Evolutionary conservation across 345 rosid genomes (phyloP).

Genomic region (Triadica sebifera): DNA sequence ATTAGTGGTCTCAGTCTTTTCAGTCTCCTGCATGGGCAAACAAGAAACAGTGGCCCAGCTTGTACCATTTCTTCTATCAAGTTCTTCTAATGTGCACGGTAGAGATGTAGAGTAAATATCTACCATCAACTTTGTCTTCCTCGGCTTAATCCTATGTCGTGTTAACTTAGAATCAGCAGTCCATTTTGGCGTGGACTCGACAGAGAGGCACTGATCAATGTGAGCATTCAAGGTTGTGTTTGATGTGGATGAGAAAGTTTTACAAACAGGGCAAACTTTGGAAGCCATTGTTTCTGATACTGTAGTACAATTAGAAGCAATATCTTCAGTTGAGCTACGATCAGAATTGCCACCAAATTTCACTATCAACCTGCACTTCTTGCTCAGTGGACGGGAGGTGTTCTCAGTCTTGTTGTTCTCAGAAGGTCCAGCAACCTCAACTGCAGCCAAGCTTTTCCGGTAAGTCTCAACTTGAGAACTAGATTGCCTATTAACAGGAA

Average conservation of each 20-base stretch:
- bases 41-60: constrained; percentile 50
- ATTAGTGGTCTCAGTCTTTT: constrained; percentile 28
- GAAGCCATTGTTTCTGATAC: constrained; percentile 74
- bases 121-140: constrained; percentile 71
- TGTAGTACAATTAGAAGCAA: constrained; percentile 52
- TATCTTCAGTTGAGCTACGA: constrained; percentile 60
- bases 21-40: constrained; percentile 43
- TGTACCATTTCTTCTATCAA: constrained; percentile 82
- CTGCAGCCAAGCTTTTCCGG: constrained; percentile 31
- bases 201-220: constrained; percentile 93
- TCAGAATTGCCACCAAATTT: constrained; percentile 62
- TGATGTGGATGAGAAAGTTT: constrained; percentile 87
- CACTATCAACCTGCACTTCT: constrained; percentile 76
- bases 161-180: constrained; percentile 52
- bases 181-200: constrained; percentile 62
- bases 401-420: constrained; percentile 38
- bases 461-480: constrained; percentile 33
- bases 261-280: constrained; percentile 97
- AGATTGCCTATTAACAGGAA: constrained; percentile 39
- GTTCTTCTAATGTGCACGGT: constrained; percentile 80
- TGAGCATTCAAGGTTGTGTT: constrained; percentile 99
- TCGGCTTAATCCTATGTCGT: constrained; percentile 72
- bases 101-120: constrained; percentile 72
- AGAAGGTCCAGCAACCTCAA: constrained; percentile 32
- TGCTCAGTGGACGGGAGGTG: constrained; percentile 35